phyloP scores from a whole-genome alignment of 768 basidiomycete genomes.

The Candolleomyces aberdarensis region DNA sequence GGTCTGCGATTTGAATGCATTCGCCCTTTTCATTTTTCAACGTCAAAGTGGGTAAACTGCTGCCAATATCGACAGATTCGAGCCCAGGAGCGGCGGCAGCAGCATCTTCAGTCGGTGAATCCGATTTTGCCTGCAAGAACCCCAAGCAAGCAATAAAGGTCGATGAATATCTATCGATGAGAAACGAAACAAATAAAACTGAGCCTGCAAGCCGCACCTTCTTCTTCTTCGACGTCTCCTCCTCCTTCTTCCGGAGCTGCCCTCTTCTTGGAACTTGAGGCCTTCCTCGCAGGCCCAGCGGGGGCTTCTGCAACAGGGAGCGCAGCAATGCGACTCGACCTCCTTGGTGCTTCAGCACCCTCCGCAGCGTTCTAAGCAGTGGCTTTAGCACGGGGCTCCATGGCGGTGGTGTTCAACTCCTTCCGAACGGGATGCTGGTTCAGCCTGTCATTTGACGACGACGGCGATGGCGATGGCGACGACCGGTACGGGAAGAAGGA shows the following conservation, averaged over 20 bases:
- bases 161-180: background rate
- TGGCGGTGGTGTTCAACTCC: background rate
- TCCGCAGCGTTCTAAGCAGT: slow-evolving; percentile 3
- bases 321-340: slow-evolving; percentile 55
- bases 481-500: too few relatives aligned
- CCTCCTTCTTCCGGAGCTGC: slow-evolving; percentile 33
- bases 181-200: slow-evolving; percentile 2
- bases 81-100: slow-evolving; percentile 20
- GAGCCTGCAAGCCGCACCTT: slow-evolving; percentile 27
- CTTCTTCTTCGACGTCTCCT: slow-evolving; percentile 24
- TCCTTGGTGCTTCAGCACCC: slow-evolving; percentile 41
- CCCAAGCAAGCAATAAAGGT: slow-evolving; percentile 5
- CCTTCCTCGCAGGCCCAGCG: slow-evolving; percentile 19
- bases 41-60: slow-evolving; percentile 64
- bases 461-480: too few relatives aligned
- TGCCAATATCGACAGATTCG: slow-evolving; percentile 63
- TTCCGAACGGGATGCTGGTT: too few relatives aligned
- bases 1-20: slow-evolving; percentile 62
- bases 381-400: background rate
- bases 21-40: slow-evolving; percentile 87
- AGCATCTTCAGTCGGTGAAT: slow-evolving; percentile 19
- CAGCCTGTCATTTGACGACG: too few relatives aligned
- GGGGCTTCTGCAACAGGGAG: slow-evolving; percentile 38
- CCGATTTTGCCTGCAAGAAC: slow-evolving; percentile 29
- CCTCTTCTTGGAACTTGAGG: slow-evolving; percentile 38